Evolutionary conservation across 2,329 filamentous ascomycete species (phyloP).

Genomic region (Colletotrichum sp.): DNA sequence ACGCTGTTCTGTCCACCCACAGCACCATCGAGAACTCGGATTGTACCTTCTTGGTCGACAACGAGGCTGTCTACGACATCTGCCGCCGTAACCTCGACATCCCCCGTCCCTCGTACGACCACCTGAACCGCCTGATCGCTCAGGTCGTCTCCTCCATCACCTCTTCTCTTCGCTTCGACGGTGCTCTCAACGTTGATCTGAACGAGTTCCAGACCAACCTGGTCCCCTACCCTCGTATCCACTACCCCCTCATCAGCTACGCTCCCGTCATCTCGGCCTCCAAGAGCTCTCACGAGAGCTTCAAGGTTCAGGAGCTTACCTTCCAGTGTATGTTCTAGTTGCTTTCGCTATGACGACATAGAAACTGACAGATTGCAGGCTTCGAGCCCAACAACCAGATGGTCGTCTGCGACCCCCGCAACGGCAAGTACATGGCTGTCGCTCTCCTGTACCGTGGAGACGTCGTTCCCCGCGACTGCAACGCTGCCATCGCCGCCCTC

Average conservation of each 20-base stretch:
- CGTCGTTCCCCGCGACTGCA: conserved; percentile 73
- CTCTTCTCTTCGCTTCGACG: conserved; percentile 73
- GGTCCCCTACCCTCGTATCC: conserved; percentile 75
- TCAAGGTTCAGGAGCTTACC: conserved; percentile 80
- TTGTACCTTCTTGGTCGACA: conserved; percentile 78
- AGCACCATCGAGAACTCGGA: conserved; percentile 80
- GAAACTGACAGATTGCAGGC: conserved; percentile 48
- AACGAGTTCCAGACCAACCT: conserved; percentile 82
- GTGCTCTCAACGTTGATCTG: conserved; percentile 74
- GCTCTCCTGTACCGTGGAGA: conserved; percentile 75
- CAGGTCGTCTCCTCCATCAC: conserved; percentile 79
- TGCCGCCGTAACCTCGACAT: conserved; percentile 75
- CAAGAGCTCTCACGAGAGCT: conserved; percentile 85
- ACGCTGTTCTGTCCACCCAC: conserved; percentile 74
- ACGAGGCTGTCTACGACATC: conserved; percentile 78
- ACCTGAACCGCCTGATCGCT: conserved; percentile 74
- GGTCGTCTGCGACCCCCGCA: conserved; percentile 76
- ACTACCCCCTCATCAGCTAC: conserved; percentile 77
- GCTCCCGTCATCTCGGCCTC: conserved; percentile 72
- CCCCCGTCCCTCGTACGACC: conserved; percentile 70
- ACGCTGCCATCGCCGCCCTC: conserved; percentile 66
- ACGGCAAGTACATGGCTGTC: conserved; percentile 79
- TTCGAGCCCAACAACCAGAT: conserved; percentile 82
- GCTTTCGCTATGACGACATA: neutral
- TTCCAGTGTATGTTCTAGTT: conserved; percentile 65